Conservation (phyloP, 176 grass and related monocot species). For the Saccharum spontaneum region DNA sequence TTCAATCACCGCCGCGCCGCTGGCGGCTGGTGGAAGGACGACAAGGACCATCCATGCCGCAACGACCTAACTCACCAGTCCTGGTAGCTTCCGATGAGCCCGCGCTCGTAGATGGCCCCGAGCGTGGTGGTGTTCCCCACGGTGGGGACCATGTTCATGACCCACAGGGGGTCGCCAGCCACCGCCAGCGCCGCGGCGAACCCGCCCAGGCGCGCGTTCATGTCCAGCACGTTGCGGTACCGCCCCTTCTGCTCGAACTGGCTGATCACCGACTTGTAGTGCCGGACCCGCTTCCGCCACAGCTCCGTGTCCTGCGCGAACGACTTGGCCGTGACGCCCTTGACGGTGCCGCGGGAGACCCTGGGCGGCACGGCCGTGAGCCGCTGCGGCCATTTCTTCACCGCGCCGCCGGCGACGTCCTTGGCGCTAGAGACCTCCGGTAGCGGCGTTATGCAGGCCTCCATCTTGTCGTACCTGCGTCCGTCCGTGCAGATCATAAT, state of each 20-base stretch:
- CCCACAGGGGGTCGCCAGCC: slow-evolving; percentile 69
- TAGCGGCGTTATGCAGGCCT: slow-evolving; percentile 72
- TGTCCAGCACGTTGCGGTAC: slow-evolving; percentile 89
- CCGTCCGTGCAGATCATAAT: not conserved
- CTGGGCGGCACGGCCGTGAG: slow-evolving; percentile 72
- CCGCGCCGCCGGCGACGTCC: slow-evolving; percentile 60
- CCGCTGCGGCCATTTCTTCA: slow-evolving; percentile 82
- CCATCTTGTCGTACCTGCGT: slow-evolving; percentile 89
- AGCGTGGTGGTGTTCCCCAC: slow-evolving; percentile 55
- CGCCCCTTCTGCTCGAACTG: slow-evolving; percentile 75
- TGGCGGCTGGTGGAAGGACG: not conserved
- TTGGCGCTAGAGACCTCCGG: slow-evolving; percentile 48
- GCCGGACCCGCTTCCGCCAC: slow-evolving; percentile 65
- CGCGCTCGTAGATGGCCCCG: slow-evolving; percentile 81
- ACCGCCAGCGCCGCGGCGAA: slow-evolving; percentile 70
- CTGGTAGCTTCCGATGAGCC: slow-evolving; percentile 90
- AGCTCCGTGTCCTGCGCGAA: slow-evolving; percentile 74
- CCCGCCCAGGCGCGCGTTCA: slow-evolving; percentile 75
- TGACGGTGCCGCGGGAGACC: slow-evolving; percentile 43
- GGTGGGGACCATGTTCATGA: slow-evolving; percentile 87
- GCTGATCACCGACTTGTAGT: slow-evolving; percentile 71
- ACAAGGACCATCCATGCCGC: not conserved
- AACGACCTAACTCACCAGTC: slow-evolving; percentile 61
- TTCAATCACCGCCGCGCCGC: not conserved
- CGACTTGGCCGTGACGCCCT: slow-evolving; percentile 48